Evolutionary conservation across 2,329 filamentous ascomycete species (phyloP).

Genomic region (Teratosphaeria zuluensis): DNA sequence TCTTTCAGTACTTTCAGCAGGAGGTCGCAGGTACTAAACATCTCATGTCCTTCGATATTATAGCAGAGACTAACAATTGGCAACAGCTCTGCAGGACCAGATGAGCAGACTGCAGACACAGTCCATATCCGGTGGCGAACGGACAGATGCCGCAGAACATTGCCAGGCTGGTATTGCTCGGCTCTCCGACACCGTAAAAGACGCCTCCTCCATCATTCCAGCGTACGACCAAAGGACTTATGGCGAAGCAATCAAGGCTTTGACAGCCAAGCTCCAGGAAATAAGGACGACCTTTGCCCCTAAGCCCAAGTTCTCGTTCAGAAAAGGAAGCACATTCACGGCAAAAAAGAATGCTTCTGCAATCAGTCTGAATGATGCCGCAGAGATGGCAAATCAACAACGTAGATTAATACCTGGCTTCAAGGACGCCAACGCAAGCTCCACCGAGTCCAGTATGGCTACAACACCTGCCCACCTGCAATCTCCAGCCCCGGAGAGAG

Average conservation of each 20-base stretch:
- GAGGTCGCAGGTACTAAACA: constrained; percentile 64
- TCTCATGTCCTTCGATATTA: no score
- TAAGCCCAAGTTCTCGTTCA: constrained; percentile 78
- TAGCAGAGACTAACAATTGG: background rate
- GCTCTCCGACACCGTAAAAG: constrained; percentile 74
- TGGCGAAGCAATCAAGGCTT: constrained; percentile 68
- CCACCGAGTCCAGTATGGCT: constrained; percentile 29
- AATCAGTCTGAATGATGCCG: constrained; percentile 48
- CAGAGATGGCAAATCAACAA: constrained; percentile 42
- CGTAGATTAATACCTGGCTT: constrained; percentile 36
- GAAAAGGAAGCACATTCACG: constrained; percentile 27
- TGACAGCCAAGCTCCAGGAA: constrained; percentile 69
- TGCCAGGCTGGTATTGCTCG: constrained; percentile 70
- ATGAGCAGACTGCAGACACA: constrained; percentile 59
- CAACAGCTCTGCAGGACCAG: constrained; percentile 61
- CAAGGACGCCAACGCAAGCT: constrained; percentile 20
- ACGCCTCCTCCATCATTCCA: constrained; percentile 71
- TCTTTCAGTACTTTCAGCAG: constrained; percentile 74
- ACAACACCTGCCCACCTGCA: constrained; percentile 24
- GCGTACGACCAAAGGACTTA: constrained; percentile 86
- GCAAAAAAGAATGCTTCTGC: constrained; percentile 30
- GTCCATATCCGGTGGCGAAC: constrained; percentile 59
- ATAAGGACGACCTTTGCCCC: constrained; percentile 59
- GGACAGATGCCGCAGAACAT: constrained; percentile 70
- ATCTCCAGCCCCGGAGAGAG: constrained; percentile 15